Percentiles rank a stretch among this genome's conserved stretches.
Conservation (phyloP, 352 stramenopile genomes). For the Thalassiosira hispida region DNA sequence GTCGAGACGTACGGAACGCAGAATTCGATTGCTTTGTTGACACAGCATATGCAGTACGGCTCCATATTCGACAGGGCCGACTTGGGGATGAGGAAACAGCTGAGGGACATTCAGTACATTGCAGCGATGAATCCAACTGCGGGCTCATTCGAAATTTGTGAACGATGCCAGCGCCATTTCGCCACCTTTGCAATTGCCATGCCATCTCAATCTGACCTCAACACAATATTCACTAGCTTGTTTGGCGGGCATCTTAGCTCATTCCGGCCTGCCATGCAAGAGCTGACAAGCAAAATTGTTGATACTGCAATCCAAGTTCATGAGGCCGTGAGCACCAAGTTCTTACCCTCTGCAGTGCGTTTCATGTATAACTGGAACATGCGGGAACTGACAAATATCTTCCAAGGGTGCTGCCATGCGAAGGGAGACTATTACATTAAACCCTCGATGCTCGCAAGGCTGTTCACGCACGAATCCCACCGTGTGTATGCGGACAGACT, state of each 20-base stretch:
- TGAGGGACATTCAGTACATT: conserved; percentile 96
- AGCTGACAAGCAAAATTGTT: conserved; percentile 89
- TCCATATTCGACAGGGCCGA: conserved; percentile 95
- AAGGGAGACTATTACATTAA: conserved; percentile 92
- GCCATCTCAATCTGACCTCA: conserved; percentile 92
- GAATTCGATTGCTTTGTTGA: conserved; percentile 93
- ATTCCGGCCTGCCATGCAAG: conserved; percentile 80
- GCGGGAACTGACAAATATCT: conserved; percentile 95
- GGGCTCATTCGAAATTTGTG: conserved; percentile 96
- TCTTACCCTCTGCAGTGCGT: conserved; percentile 95
- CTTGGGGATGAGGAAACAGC: conserved; percentile 95
- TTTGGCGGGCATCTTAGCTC: conserved; percentile 93
- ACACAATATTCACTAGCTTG: conserved; percentile 95
- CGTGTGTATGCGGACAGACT: conserved; percentile 97
- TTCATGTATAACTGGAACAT: conserved; percentile 99
- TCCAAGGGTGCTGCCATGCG: conserved; percentile 92
- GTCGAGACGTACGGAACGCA: conserved; percentile 97
- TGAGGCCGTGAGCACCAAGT: conserved; percentile 92
- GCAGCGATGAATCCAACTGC: conserved; percentile 97
- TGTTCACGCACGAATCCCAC: conserved; percentile 97
- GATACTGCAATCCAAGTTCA: conserved; percentile 91
- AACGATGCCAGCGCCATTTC: conserved; percentile 95
- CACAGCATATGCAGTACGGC: conserved; percentile 95
- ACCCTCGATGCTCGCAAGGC: conserved; percentile 87
- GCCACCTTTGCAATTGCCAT: conserved; percentile 94